Percentiles rank a stretch among this genome's conserved stretches.
These are phyloP conservation scores for Conticribra weissflogii DNA, from an alignment of 108 stramenopile genomes.

Conservation along the genomic window DNA sequence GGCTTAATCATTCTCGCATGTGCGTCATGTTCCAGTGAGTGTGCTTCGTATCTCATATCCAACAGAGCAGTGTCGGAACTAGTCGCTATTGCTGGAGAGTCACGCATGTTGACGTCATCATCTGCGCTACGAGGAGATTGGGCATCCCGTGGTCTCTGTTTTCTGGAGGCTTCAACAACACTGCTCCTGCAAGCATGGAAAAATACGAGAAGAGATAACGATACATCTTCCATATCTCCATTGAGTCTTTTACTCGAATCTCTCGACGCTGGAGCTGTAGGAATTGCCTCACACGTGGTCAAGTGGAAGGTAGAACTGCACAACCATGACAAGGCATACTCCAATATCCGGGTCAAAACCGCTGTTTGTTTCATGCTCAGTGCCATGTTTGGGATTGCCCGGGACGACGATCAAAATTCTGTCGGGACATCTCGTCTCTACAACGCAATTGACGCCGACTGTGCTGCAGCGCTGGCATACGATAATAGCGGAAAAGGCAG, in stretches of 20 bases:
- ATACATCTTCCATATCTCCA: constrained; percentile 42
- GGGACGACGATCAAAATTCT: constrained; percentile 42
- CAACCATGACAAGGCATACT: constrained; percentile 62
- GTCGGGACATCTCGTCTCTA: constrained; percentile 68
- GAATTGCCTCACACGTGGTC: constrained; percentile 57
- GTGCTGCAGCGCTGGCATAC: constrained; percentile 34
- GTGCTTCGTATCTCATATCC: constrained; percentile 64
- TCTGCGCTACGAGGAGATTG: constrained; percentile 73
- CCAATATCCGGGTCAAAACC: constrained; percentile 39
- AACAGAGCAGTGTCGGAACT: constrained; percentile 60
- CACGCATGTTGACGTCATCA: constrained; percentile 48
- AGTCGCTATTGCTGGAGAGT: constrained; percentile 56
- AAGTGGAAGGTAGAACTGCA: constrained; percentile 70
- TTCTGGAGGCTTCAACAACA: constrained; percentile 65
- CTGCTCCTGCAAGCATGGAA: constrained; percentile 69
- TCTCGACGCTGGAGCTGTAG: constrained; percentile 73
- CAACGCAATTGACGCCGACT: constrained; percentile 72
- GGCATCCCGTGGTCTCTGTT: constrained; percentile 66
- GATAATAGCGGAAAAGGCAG: constrained; percentile 7
- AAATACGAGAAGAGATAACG: constrained; percentile 47
- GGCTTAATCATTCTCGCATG: constrained; percentile 66
- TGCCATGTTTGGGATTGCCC: constrained; percentile 79
- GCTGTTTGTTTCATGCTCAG: constrained; percentile 60
- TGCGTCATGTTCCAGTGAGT: constrained; percentile 66
- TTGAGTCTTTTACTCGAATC: constrained; percentile 71